These are phyloP conservation scores for Colletotrichum tofieldiae DNA, from an alignment of 2,329 filamentous ascomycete species.

Conservation along the genomic window DNA sequence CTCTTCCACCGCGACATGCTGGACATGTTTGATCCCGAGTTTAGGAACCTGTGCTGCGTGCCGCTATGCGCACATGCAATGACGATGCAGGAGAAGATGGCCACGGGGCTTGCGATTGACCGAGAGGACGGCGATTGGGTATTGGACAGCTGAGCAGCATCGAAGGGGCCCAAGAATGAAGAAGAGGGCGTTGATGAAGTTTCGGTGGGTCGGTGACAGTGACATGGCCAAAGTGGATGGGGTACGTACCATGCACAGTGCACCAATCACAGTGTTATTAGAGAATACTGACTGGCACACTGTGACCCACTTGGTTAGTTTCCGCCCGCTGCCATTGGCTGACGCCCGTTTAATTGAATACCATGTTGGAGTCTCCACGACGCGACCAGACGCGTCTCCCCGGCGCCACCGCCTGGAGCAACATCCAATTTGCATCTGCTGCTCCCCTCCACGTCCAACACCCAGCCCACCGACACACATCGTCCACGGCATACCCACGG, in stretches of 20 bases:
- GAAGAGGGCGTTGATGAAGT: neutral
- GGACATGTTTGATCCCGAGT: neutral
- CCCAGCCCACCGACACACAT: conserved; percentile 7
- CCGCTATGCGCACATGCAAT: neutral
- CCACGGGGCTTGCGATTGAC: neutral
- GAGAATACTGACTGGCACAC: rapidly evolving
- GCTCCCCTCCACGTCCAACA: conserved; percentile 16
- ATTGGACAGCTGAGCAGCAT: neutral
- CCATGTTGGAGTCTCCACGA: conserved; percentile 11
- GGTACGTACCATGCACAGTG: neutral
- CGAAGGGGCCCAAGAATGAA: neutral
- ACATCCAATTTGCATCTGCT: conserved; percentile 20
- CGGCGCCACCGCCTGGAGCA: neutral
- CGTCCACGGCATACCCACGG: neutral
- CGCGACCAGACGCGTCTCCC: conserved; percentile 38
- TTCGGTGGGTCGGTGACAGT: neutral
- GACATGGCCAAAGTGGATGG: neutral
- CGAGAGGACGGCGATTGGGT: neutral
- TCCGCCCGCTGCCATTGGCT: conserved; percentile 10
- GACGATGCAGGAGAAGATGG: neutral
- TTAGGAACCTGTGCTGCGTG: neutral
- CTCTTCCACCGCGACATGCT: neutral
- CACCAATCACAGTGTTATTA: neutral
- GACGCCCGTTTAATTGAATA: conserved; percentile 22
- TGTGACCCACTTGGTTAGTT: neutral